phyloP scores from a whole-genome alignment of 208 protist species.

The Leishmania tropica region DNA sequence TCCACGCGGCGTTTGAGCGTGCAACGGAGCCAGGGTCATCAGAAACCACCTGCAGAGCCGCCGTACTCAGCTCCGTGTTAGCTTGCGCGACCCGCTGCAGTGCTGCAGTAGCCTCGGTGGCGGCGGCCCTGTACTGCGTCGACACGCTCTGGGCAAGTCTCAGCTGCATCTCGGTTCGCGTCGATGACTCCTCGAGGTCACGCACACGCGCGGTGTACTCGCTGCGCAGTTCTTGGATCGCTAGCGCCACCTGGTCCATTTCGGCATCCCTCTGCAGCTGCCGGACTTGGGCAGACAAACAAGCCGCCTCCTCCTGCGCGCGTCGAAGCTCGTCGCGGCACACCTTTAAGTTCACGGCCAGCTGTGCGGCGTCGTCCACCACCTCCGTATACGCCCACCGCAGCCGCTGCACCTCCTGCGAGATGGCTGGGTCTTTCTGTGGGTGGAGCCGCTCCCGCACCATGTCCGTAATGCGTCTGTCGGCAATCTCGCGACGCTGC shows the following conservation, averaged over 20 bases:
- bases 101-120: slow-evolving; percentile 26
- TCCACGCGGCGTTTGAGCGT: slow-evolving; percentile 4
- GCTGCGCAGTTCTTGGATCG: slow-evolving; percentile 52
- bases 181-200: slow-evolving; percentile 30
- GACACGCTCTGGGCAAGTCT: slow-evolving; percentile 24
- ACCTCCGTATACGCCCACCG: slow-evolving; percentile 64
- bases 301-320: slow-evolving; percentile 22
- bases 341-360: slow-evolving; percentile 62
- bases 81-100: slow-evolving; percentile 27
- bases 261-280: slow-evolving; percentile 63
- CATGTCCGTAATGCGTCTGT: slow-evolving; percentile 78
- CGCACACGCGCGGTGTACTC: slow-evolving; percentile 55
- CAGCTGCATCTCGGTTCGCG: slow-evolving; percentile 44
- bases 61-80: slow-evolving; percentile 19
- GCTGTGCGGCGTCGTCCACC: slow-evolving; percentile 76
- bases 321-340: slow-evolving; percentile 46
- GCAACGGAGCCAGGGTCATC: neutral
- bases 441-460: slow-evolving; percentile 66
- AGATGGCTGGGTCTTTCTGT: slow-evolving; percentile 31
- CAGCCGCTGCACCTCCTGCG: slow-evolving; percentile 58
- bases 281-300: slow-evolving; percentile 31
- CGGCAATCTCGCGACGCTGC: slow-evolving; percentile 70
- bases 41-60: neutral
- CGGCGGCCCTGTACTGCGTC: slow-evolving; percentile 15
- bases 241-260: slow-evolving; percentile 57